Conservation (phyloP, 2,329 filamentous ascomycete genomes). For the Geoglossum cookeanum region DNA sequence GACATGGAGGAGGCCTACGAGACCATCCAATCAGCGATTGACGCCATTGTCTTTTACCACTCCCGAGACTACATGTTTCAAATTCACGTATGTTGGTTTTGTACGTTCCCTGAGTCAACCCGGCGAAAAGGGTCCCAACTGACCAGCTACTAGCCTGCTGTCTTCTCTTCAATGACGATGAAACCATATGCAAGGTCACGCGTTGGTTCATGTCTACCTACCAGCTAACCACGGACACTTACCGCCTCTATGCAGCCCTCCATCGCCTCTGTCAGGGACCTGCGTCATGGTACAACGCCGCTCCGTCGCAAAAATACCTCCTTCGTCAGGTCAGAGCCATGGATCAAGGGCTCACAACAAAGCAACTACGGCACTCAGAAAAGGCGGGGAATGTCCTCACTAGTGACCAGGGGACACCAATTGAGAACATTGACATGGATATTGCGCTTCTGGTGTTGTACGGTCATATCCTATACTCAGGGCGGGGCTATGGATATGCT, state of each 20-base stretch:
- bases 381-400: conserved; percentile 24
- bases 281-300: conserved; percentile 57
- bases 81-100: conserved; percentile 61
- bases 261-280: conserved; percentile 58
- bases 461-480: conserved; percentile 72
- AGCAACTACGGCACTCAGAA: conserved; percentile 23
- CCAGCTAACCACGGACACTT: conserved; percentile 62
- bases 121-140: conserved; percentile 6
- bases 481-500: conserved; percentile 65
- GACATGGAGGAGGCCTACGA: conserved; percentile 57
- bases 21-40: conserved; percentile 56
- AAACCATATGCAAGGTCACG: conserved; percentile 53
- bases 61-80: conserved; percentile 46
- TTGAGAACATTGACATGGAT: conserved; percentile 40
- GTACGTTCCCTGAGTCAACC: conserved; percentile 22
- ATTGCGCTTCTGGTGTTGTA: conserved; percentile 72
- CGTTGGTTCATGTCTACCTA: conserved; percentile 74
- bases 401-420: conserved; percentile 19
- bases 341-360: conserved; percentile 46
- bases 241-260: conserved; percentile 64
- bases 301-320: conserved; percentile 76
- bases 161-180: conserved; percentile 56
- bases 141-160: conserved; percentile 45
- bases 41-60: conserved; percentile 68
- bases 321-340: conserved; percentile 80